A percentile compares a stretch with the other conserved stretches of the same genome.
phyloP scores from a whole-genome alignment of 2,329 filamentous ascomycete species.

The Lasiodiplodia sp. region DNA sequence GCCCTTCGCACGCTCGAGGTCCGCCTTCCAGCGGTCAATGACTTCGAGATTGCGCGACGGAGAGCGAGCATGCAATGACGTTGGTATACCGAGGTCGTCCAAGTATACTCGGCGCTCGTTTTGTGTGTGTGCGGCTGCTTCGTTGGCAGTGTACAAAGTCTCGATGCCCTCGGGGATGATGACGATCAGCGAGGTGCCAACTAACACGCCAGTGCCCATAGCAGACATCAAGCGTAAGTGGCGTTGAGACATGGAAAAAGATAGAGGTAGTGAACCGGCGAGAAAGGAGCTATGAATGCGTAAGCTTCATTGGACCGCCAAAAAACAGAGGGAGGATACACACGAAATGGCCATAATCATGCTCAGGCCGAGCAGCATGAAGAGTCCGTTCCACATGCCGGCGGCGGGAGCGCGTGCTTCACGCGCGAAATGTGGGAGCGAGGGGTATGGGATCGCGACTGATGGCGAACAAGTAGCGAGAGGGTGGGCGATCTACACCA shows the following conservation, averaged over 20 bases:
- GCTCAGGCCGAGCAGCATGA: conserved; percentile 70
- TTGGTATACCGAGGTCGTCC: conserved; percentile 2
- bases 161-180: conserved; percentile 98
- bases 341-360: conserved; percentile 71
- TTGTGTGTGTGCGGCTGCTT: conserved; percentile 4
- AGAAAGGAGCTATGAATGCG: conserved; percentile 79
- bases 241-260: conserved; percentile 84
- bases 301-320: neutral
- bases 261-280: conserved; percentile 87
- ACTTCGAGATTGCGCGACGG: conserved; percentile 10
- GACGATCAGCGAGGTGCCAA: conserved; percentile 93
- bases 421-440: neutral
- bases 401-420: conserved; percentile 28
- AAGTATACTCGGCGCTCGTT: conserved; percentile 7
- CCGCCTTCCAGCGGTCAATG: conserved; percentile 11
- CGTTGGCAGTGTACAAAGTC: conserved; percentile 73
- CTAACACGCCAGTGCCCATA: conserved; percentile 89
- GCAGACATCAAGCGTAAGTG: conserved; percentile 90
- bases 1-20: conserved; percentile 10
- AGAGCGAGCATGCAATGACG: conserved; percentile 4
- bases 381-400: conserved; percentile 67
- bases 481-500: conserved; percentile 7
- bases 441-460: neutral
- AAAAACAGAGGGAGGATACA: conserved; percentile 26
- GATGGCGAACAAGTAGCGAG: neutral